Evolutionary conservation across 2,329 filamentous ascomycete species (phyloP).

Genomic region (Trichoderma lentiforme): DNA sequence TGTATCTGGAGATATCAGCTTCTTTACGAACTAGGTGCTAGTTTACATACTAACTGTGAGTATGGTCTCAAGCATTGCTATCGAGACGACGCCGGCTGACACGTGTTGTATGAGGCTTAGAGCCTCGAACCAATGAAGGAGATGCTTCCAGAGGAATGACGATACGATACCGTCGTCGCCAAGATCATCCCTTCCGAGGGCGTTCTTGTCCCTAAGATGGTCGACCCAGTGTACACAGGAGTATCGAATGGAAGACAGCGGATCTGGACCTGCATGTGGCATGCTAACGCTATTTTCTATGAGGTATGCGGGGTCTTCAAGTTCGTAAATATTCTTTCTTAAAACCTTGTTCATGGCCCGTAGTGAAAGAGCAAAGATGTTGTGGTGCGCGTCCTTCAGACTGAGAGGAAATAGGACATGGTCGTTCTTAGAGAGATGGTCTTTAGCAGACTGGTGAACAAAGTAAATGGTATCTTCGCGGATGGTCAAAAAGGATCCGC

Average conservation of each 20-base stretch:
- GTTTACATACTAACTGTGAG: conserved; percentile 9
- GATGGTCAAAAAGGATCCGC: conserved; percentile 40
- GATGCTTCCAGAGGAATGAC: conserved; percentile 35
- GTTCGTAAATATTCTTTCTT: conserved; percentile 26
- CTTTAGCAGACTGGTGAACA: conserved; percentile 44
- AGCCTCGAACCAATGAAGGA: conserved; percentile 44
- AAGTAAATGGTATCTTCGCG: conserved; percentile 32
- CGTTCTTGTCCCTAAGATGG: conserved; percentile 13
- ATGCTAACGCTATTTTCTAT: background rate
- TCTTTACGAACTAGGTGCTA: background rate
- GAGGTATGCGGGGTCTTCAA: conserved; percentile 20
- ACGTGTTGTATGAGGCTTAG: conserved; percentile 34
- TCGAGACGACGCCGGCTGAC: conserved; percentile 21
- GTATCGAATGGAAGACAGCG: conserved; percentile 20
- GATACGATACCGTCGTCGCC: conserved; percentile 18
- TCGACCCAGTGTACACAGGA: conserved; percentile 25
- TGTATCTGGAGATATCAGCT: background rate
- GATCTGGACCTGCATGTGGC: conserved; percentile 18
- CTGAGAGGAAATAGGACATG: conserved; percentile 22
- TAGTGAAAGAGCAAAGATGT: conserved; percentile 1
- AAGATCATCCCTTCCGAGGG: background rate
- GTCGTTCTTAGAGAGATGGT: conserved; percentile 33
- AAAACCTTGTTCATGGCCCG: conserved; percentile 18
- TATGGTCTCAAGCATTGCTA: conserved; percentile 16
- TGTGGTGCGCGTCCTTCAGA: background rate